Base-by-base conservation (phyloP, 2,329 filamentous ascomycete species). In the Pseudogymnoascus sp. region DNA sequence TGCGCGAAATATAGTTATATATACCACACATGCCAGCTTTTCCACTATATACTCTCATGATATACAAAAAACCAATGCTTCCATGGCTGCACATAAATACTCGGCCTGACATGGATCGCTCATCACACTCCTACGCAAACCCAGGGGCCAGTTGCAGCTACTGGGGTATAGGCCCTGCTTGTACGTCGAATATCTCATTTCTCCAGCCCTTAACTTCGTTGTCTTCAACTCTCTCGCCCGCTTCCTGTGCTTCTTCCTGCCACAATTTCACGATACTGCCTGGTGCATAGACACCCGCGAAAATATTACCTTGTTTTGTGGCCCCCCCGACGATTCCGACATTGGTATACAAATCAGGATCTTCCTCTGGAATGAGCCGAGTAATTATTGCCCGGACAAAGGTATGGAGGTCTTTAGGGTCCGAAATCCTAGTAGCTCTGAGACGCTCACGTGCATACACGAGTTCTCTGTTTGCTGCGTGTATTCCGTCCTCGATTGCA, bases 231-330 rank as follows among this genome's bases (percentile, higher is more conserved):
- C 85, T 81, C 73, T 95, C 89, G 18, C 80, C 80, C 0, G 90
- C 91, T 64, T 80, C 79, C 21, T 78, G 75, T 0, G 85, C 91
- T 75, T 96, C 88, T 66, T 92, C 87, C 67, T 93, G 84, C 90
- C 91, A 96, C n/a, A 96, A 74, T 75, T 89, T 92, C 60, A 94
- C 89, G 27, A 97, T 78, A 73, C 92, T 96, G 0, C 91, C 92
- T 0, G 93, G 93, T 0, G 93, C 87, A 75, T 96, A 97, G 1
- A 91, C 83, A 3, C 88, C 90, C 67, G 86, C 85, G 78, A 97
- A 97, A 0, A 93, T 77, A 9, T 82, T 82, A 3, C 68, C 79
- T 31, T 84, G 83, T 66, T 79, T 77, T 13, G 80, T 77, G 0
- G 81, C 82, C 13, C 67, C 69, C 29, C 82, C 78, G 48, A 82